Evolutionary conservation across 345 rosid species (phyloP).

Genomic region (Turnera subulata): DNA sequence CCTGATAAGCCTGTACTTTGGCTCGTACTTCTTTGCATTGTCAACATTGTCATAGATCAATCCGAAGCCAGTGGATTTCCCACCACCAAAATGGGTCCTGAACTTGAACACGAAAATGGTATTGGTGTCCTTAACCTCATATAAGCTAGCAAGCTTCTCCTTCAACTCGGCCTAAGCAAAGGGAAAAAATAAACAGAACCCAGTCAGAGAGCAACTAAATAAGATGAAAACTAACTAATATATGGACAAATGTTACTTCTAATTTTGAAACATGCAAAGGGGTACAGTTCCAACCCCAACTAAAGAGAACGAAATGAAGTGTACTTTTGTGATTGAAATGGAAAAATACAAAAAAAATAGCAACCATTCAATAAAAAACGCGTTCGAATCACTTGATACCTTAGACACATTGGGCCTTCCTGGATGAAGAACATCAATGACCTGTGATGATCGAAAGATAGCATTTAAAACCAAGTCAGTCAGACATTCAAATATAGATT

Average conservation of each 20-base stretch:
- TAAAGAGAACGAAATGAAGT: too few species aligned
- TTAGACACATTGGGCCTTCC: constrained; percentile 92
- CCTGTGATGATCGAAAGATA: constrained; percentile 30
- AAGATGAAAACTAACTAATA: background rate
- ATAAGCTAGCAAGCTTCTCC: constrained; percentile 79
- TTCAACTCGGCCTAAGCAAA: constrained; percentile 73
- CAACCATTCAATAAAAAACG: background rate
- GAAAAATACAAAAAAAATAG: too few species aligned
- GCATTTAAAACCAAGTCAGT: background rate
- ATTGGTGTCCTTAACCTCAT: constrained; percentile 86
- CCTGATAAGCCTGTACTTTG: constrained; percentile 97
- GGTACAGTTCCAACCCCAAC: too few species aligned
- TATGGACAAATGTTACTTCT: too few species aligned
- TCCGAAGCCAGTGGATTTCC: constrained; percentile 96
- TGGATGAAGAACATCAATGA: constrained; percentile 95
- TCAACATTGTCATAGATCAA: constrained; percentile 87
- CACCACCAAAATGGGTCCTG: constrained; percentile 97
- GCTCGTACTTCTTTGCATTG: constrained; percentile 89
- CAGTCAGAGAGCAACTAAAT: background rate
- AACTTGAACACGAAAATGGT: constrained; percentile 94
- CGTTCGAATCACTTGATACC: constrained; percentile 31
- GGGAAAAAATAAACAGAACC: background rate
- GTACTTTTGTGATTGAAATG: too few species aligned
- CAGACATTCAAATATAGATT: too few species aligned
- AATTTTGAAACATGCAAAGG: too few species aligned